Percentiles rank a stretch among this genome's conserved stretches.
Conservation (phyloP, 169 alveolate species). For the Babesia bigemina region DNA sequence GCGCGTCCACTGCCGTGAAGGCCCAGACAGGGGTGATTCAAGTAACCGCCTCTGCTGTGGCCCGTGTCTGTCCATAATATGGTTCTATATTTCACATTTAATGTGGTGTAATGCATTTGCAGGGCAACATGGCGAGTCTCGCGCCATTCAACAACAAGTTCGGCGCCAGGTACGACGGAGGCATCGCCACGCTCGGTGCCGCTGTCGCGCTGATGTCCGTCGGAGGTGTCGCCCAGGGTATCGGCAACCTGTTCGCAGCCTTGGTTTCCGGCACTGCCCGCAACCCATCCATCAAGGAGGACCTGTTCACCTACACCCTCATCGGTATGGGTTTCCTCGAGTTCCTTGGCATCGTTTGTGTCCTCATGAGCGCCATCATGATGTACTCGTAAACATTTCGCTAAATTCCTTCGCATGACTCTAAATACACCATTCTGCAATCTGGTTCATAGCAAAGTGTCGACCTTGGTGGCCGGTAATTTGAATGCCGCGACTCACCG, state of each 20-base stretch:
- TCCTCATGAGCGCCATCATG: constrained; percentile 86
- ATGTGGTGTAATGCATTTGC: not conserved
- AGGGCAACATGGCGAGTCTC: constrained; percentile 58
- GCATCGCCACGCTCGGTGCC: constrained; percentile 80
- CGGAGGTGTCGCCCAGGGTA: constrained; percentile 89
- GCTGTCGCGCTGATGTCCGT: constrained; percentile 84
- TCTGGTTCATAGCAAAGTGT: not conserved
- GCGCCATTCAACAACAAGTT: constrained; percentile 64
- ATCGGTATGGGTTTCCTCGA: constrained; percentile 91
- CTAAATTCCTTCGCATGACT: not conserved
- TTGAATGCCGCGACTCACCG: not conserved
- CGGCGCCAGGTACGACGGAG: constrained; percentile 82
- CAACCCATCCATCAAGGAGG: constrained; percentile 88
- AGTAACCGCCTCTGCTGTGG: not conserved
- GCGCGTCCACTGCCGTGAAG: not conserved
- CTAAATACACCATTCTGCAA: not conserved
- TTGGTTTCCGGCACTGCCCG: constrained; percentile 89
- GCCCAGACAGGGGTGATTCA: not conserved
- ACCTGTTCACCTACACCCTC: constrained; percentile 87
- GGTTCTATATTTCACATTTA: not conserved
- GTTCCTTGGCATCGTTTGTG: constrained; percentile 86
- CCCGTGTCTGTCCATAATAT: not conserved
- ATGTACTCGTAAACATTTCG: constrained; percentile 74
- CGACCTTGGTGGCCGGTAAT: not conserved
- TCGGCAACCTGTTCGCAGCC: constrained; percentile 89